Conservation (phyloP, 2,329 filamentous ascomycete species). For the Aspergillus oerlinghausenensis region DNA sequence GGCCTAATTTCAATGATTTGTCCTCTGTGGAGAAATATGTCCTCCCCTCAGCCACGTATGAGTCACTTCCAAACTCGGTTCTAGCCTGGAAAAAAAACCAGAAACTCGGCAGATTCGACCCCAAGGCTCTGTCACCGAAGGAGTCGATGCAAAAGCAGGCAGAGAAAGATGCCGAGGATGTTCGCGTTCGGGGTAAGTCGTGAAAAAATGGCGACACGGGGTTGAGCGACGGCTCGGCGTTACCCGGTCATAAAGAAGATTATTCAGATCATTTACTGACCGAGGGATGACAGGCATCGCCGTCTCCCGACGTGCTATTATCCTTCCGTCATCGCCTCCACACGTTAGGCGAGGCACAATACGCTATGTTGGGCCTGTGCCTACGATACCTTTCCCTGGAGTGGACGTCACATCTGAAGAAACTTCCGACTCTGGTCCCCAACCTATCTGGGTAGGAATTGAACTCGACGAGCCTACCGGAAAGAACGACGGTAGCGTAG, state of each 20-base stretch:
- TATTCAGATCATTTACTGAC: neutral
- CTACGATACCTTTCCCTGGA: slow-evolving; percentile 35
- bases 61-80: slow-evolving; percentile 79
- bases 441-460: slow-evolving; percentile 54
- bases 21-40: slow-evolving; percentile 83
- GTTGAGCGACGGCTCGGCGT: no score
- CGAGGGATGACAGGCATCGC: slow-evolving; percentile 35
- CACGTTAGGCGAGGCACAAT: slow-evolving; percentile 42
- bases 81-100: slow-evolving; percentile 94
- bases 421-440: slow-evolving; percentile 16
- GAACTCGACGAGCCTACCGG: slow-evolving; percentile 60
- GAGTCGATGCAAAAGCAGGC: slow-evolving; percentile 66
- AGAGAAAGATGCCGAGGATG: slow-evolving; percentile 54
- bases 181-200: slow-evolving; percentile 58
- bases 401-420: slow-evolving; percentile 17
- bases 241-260: neutral
- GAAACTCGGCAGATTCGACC: slow-evolving; percentile 94
- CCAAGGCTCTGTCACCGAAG: slow-evolving; percentile 69
- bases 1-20: slow-evolving; percentile 76
- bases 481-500: slow-evolving; percentile 58
- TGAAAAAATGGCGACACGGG: slow-evolving; percentile 27
- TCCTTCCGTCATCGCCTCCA: slow-evolving; percentile 39
- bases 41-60: slow-evolving; percentile 82
- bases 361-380: slow-evolving; percentile 39
- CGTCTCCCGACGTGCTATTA: slow-evolving; percentile 39